Conservation (phyloP, 768 basidiomycete genomes). For the Lentinus tigrinus region DNA sequence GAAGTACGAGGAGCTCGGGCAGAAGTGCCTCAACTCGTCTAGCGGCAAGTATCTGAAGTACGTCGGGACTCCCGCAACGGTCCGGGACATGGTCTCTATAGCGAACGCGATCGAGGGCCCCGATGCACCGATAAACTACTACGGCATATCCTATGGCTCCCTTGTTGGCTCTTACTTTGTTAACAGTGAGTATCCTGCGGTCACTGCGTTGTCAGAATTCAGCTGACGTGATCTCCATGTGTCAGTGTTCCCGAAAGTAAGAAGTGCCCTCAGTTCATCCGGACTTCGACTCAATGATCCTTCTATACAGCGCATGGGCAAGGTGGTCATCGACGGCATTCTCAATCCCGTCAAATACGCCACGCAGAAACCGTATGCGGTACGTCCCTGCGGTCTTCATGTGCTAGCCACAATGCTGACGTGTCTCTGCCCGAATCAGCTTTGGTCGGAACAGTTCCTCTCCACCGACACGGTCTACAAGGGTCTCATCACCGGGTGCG, state of each 20-base stretch:
- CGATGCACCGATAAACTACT: conserved; percentile 2
- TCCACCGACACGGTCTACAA: conserved; percentile 8
- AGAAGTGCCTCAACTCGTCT: background rate
- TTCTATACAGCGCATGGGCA: background rate
- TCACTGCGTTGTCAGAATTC: background rate
- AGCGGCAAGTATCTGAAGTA: conserved; percentile 1
- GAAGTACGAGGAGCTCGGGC: background rate
- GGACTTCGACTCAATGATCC: background rate
- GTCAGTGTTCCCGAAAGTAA: conserved; percentile 8
- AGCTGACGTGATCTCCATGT: background rate
- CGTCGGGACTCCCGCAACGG: conserved; percentile 2
- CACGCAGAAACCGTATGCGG: background rate
- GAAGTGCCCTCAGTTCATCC: background rate
- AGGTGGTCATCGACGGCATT: background rate
- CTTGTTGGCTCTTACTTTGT: background rate
- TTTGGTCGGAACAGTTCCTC: background rate
- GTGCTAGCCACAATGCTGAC: too few relatives aligned
- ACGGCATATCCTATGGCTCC: background rate
- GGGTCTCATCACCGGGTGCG: conserved; percentile 8
- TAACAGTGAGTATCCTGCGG: background rate
- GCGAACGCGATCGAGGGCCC: conserved; percentile 5
- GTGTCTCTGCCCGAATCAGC: background rate
- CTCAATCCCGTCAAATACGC: background rate
- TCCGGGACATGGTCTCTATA: conserved; percentile 5
- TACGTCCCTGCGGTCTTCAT: background rate